A percentile compares a stretch with the other conserved stretches of the same genome.
phyloP scores from a whole-genome alignment of 495 filamentous ascomycete genomes.

The Annulohypoxylon moriforme region DNA sequence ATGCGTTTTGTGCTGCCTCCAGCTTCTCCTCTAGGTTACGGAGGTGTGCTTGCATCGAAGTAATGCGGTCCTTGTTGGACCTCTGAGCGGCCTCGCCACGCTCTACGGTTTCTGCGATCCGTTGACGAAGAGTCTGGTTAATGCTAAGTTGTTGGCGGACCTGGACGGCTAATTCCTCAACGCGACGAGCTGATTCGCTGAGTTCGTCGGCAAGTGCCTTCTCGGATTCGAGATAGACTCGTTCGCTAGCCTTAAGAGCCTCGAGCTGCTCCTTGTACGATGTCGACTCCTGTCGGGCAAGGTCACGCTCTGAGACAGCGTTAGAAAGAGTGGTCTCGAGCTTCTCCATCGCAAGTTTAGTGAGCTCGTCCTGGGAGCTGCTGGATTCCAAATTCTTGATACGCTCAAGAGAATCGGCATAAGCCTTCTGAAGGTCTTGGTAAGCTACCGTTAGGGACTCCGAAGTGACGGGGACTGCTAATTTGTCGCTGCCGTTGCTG shows the following conservation, averaged over 20 bases:
- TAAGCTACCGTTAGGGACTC: conserved; percentile 83
- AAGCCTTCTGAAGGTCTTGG: conserved; percentile 75
- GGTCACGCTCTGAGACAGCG: conserved; percentile 77
- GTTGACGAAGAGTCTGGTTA: conserved; percentile 77
- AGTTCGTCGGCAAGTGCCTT: conserved; percentile 72
- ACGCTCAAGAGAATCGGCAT: conserved; percentile 62
- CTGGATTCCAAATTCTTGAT: conserved; percentile 66
- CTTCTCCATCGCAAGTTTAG: conserved; percentile 67
- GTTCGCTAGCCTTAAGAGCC: conserved; percentile 69
- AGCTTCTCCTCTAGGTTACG: conserved; percentile 86
- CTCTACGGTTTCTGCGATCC: conserved; percentile 86
- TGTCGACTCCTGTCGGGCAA: conserved; percentile 69
- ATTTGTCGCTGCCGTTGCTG: conserved; percentile 49
- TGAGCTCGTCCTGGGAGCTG: conserved; percentile 60
- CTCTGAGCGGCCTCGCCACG: conserved; percentile 89
- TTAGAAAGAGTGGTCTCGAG: conserved; percentile 72
- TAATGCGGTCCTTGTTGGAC: conserved; percentile 81
- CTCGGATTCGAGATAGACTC: conserved; percentile 72
- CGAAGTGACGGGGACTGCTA: conserved; percentile 64
- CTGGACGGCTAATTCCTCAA: conserved; percentile 79
- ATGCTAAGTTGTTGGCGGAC: conserved; percentile 80
- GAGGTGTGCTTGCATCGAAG: conserved; percentile 80
- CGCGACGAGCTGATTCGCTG: conserved; percentile 74
- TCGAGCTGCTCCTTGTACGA: conserved; percentile 71
- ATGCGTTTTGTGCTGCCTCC: conserved; percentile 82